A percentile compares a stretch with the other conserved stretches of the same genome.
These are phyloP conservation scores for Lecanicillium sp. DNA, from an alignment of 2,329 filamentous ascomycete genomes.

Conservation along the genomic window DNA sequence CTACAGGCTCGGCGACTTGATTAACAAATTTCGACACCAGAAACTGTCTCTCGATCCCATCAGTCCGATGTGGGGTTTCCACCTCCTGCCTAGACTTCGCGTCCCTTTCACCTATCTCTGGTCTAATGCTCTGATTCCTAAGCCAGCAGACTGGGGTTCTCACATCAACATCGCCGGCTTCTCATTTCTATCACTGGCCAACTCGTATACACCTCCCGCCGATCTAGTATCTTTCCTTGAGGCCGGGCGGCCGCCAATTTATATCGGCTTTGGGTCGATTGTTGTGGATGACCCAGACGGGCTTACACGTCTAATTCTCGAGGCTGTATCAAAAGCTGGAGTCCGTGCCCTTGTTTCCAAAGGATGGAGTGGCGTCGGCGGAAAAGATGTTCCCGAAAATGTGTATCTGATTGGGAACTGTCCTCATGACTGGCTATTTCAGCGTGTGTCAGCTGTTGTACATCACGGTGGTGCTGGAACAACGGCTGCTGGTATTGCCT, in stretches of 20 bases:
- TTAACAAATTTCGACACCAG: constrained; percentile 60
- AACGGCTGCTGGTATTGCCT: constrained; percentile 54
- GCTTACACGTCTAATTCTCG: constrained; percentile 50
- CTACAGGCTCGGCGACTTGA: constrained; percentile 58
- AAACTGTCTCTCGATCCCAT: constrained; percentile 57
- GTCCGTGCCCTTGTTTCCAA: constrained; percentile 55
- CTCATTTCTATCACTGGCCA: constrained; percentile 48
- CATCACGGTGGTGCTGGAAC: constrained; percentile 61
- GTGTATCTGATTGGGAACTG: constrained; percentile 57
- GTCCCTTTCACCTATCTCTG: constrained; percentile 67
- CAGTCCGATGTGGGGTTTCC: constrained; percentile 58
- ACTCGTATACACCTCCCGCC: constrained; percentile 42
- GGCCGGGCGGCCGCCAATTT: constrained; percentile 43
- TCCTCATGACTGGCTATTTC: constrained; percentile 61
- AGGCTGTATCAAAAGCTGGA: constrained; percentile 49
- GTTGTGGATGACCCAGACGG: constrained; percentile 37
- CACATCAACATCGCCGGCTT: constrained; percentile 57
- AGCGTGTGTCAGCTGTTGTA: constrained; percentile 48
- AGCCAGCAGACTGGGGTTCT: constrained; percentile 53
- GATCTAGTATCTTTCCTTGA: constrained; percentile 48
- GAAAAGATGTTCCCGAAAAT: constrained; percentile 36
- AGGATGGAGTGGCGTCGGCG: constrained; percentile 56
- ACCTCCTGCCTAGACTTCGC: constrained; percentile 51
- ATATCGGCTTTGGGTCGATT: constrained; percentile 10
- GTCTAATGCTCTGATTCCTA: constrained; percentile 59